Conservation (phyloP, 139 green algal species). For the Monoraphidium neglectum region DNA sequence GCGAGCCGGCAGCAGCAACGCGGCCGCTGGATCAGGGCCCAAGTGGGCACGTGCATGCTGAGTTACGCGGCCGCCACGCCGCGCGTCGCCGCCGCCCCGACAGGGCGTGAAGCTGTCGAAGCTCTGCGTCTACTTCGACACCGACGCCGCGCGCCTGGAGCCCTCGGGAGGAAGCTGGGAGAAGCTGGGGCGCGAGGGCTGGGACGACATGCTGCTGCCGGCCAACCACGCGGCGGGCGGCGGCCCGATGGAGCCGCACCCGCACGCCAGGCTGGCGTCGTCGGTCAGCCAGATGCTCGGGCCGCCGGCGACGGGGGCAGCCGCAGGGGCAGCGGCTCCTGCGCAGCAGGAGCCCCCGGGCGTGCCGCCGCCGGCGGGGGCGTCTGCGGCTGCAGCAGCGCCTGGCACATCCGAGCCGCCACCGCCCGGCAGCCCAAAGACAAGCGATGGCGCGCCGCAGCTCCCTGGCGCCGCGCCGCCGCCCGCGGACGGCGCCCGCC, state of each 20-base stretch:
- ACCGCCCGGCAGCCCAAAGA: not conserved
- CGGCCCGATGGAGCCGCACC: not conserved
- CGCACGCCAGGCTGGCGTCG: not conserved
- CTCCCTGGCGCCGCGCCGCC: not conserved
- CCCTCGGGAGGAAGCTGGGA: slow-evolving; percentile 46
- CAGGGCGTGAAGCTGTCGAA: slow-evolving; percentile 68
- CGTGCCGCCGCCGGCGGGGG: too few relatives aligned
- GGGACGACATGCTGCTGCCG: slow-evolving; percentile 77
- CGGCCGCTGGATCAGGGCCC: too few relatives aligned
- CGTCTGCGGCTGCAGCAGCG: too few relatives aligned
- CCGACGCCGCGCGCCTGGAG: slow-evolving; percentile 49
- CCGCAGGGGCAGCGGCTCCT: slow-evolving; percentile 3
- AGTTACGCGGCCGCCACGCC: not conserved
- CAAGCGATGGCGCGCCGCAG: too few relatives aligned
- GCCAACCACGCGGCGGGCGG: slow-evolving; percentile 21
- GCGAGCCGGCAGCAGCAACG: too few relatives aligned
- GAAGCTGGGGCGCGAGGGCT: slow-evolving; percentile 50
- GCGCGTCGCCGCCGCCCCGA: not conserved
- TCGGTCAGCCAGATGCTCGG: not conserved
- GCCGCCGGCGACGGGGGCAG: not conserved
- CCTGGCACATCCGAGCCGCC: too few relatives aligned
- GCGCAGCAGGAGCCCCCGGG: too few relatives aligned
- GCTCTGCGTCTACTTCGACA: slow-evolving; percentile 85
- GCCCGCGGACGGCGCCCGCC: not conserved
- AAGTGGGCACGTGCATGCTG: too few relatives aligned